Evolutionary conservation across 2,329 filamentous ascomycete species (phyloP).

Genomic region (Bipolaris cookei): DNA sequence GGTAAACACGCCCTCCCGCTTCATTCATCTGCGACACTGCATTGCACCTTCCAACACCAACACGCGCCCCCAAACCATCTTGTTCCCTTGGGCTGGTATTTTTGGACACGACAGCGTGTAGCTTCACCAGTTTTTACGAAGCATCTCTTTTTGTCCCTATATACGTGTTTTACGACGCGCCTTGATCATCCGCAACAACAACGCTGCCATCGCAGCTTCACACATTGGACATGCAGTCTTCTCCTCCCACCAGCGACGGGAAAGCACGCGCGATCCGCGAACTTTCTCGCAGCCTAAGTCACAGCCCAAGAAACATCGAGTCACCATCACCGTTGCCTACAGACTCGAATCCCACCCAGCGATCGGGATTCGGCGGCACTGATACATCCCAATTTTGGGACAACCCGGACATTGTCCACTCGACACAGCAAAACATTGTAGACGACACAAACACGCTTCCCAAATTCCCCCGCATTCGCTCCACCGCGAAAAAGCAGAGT

Average conservation of each 20-base stretch:
- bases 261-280: slow-evolving; percentile 49
- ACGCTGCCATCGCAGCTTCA: slow-evolving; percentile 29
- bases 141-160: slow-evolving; percentile 42
- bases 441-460: slow-evolving; percentile 46
- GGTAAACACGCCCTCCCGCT: slow-evolving; percentile 29
- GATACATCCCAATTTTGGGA: slow-evolving; percentile 39
- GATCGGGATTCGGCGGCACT: slow-evolving; percentile 35
- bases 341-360: slow-evolving; percentile 48
- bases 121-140: slow-evolving; percentile 29
- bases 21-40: slow-evolving; percentile 30
- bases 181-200: slow-evolving; percentile 26
- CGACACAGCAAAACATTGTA: slow-evolving; percentile 48
- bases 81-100: slow-evolving; percentile 27
- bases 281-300: slow-evolving; percentile 45
- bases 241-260: slow-evolving; percentile 45
- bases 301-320: slow-evolving; percentile 41
- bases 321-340: slow-evolving; percentile 40
- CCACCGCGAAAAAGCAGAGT: slow-evolving; percentile 48
- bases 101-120: slow-evolving; percentile 24
- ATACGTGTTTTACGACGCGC: slow-evolving; percentile 38
- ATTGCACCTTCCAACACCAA: slow-evolving; percentile 40
- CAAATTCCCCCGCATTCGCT: slow-evolving; percentile 44
- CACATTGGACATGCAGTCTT: slow-evolving; percentile 43
- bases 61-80: slow-evolving; percentile 19
- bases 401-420: slow-evolving; percentile 47